Conservation (phyloP, 805 yeast species). For the Cyberlindnera mississippiensis region DNA sequence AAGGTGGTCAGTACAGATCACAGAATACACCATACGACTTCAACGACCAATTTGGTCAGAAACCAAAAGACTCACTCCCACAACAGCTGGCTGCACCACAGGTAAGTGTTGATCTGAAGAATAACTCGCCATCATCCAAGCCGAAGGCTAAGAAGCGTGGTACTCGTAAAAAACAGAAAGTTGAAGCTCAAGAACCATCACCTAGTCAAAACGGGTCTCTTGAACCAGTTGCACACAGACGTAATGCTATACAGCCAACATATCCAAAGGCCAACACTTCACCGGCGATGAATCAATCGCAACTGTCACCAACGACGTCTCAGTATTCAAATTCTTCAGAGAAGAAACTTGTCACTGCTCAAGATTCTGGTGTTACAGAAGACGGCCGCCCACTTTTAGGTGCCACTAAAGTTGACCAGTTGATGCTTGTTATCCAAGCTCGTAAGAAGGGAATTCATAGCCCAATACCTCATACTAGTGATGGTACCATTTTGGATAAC, state of each 20-base stretch:
- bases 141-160: constrained; percentile 5
- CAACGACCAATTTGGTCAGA: constrained; percentile 1
- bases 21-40: constrained; percentile 3
- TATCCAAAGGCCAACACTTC: constrained; percentile 6
- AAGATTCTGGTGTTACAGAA: constrained; percentile 45
- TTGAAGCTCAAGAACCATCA: neutral
- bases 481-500: constrained; percentile 63
- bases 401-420: constrained; percentile 84
- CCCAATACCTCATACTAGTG: constrained; percentile 58
- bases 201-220: neutral
- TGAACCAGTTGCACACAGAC: constrained; percentile 4
- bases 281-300: constrained; percentile 3
- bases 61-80: constrained; percentile 4
- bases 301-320: constrained; percentile 12
- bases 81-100: constrained; percentile 1
- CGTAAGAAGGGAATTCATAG: constrained; percentile 72
- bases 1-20: neutral
- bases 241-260: constrained; percentile 16
- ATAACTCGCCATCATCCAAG: neutral
- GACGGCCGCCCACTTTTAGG: constrained; percentile 73
- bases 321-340: constrained; percentile 15
- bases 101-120: too few relatives aligned
- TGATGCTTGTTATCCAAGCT: constrained; percentile 89
- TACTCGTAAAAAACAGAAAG: constrained; percentile 8
- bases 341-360: constrained; percentile 38